Base-by-base conservation (phyloP, 2,329 filamentous ascomycete species). In the Aureobasidium sp. region DNA sequence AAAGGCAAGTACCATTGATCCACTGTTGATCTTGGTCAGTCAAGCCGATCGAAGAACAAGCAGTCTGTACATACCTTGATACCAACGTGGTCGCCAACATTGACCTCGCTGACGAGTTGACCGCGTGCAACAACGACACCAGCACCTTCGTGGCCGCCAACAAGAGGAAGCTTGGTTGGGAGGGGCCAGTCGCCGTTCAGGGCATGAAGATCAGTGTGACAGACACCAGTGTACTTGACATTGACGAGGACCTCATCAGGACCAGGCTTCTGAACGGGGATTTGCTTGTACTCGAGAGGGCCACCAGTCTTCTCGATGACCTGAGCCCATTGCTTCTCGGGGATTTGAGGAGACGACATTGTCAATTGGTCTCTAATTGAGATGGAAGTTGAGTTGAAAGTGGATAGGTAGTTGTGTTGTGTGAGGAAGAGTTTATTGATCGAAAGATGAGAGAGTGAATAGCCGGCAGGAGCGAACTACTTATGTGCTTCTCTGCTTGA, bases 161-260 rank as follows among this genome's bases (percentile, higher is more conserved):
- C 87, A 17, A 96, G 83, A 37, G 92, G 91, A 65, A 93, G 79
- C 79, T 96, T 96, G 72, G 84, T 84, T n/a, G 80, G 75, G 57
- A 96, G 77, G 57, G 92, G 92, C 92, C 92, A 96, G 79, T 96
- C 92, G 63, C 92, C 92, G 67, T 90, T 89, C 77, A 93, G 83
- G 69, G 90, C 90, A 73, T 88, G 85, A 1, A 87, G 82, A 75
- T 95, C 90, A 39, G 91, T 95, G 81, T 95, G 91, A 82, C 91
- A 96, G 68, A 96, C 91, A 73, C 91, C 91, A 32, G 88, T 89
- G 82, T 85, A 96, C 76, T 92, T 92, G 82, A 96, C 84, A 78
- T 95, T 93, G 78, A 96, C 80, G 67, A 97, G 88, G 68, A 96
- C 89, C 78, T 97, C 90, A 78, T 96, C 92, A 59, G 92, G 87